phyloP scores from a whole-genome alignment of 306 rosid species.

The Ochetophila trinervis region DNA sequence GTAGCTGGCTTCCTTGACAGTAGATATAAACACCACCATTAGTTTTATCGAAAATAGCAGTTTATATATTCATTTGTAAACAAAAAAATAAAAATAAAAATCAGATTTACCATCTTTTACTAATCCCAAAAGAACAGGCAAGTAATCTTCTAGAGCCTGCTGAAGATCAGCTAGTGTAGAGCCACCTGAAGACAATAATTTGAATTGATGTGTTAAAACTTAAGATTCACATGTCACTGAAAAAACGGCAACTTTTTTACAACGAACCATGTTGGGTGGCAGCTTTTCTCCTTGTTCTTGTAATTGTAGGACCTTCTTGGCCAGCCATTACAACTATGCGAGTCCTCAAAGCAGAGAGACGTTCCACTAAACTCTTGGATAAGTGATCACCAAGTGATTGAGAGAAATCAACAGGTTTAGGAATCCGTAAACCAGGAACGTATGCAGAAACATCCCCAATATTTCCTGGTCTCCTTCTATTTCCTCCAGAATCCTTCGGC shows the following conservation, averaged over 20 bases:
- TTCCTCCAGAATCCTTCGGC: constrained; percentile 71
- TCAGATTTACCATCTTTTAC: constrained; percentile 77
- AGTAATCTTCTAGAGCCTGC: constrained; percentile 88
- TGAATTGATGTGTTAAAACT: constrained; percentile 32
- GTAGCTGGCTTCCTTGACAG: constrained; percentile 85
- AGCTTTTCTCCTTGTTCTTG: constrained; percentile 82
- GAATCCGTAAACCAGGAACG: constrained; percentile 93
- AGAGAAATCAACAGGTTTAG: constrained; percentile 87
- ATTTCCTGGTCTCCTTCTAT: constrained; percentile 83
- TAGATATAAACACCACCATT: constrained; percentile 25
- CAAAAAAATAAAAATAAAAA: constrained; percentile 9
- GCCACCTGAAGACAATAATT: constrained; percentile 63
- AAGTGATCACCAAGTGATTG: constrained; percentile 65
- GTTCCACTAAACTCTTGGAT: constrained; percentile 79
- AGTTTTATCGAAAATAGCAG: constrained; percentile 25
- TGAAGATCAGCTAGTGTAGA: constrained; percentile 85
- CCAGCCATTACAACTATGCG: constrained; percentile 92
- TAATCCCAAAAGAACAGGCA: constrained; percentile 90
- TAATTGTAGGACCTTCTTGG: constrained; percentile 91
- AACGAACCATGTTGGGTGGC: constrained; percentile 86
- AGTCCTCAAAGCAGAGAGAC: constrained; percentile 80
- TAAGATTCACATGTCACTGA: constrained; percentile 11
- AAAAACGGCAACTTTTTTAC: constrained; percentile 17
- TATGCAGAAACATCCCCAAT: constrained; percentile 92
- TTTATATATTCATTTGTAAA: constrained; percentile 18